phyloP scores from a whole-genome alignment of 73 alveolate species.

The Blepharisma stoltei region DNA sequence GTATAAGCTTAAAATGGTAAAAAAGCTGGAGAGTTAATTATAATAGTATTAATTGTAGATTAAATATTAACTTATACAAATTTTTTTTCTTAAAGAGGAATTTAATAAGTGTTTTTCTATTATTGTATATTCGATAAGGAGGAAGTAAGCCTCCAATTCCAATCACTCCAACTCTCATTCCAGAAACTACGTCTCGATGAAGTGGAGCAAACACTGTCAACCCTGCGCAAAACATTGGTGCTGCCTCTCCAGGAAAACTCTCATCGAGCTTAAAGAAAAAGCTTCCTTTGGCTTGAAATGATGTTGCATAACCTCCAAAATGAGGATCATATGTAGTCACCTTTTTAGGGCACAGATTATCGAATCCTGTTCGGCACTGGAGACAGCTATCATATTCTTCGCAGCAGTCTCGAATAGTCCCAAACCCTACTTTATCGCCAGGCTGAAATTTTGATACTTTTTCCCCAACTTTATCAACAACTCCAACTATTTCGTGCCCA shows the following conservation, averaged over 20 bases:
- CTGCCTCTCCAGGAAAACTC: slow-evolving; percentile 44
- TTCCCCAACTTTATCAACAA: slow-evolving; percentile 37
- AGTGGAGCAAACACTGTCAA: slow-evolving; percentile 71
- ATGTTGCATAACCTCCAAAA: slow-evolving; percentile 79
- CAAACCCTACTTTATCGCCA: slow-evolving; percentile 65
- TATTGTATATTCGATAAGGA: too few species aligned
- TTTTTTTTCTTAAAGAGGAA: too few species aligned
- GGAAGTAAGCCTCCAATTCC: slow-evolving; percentile 87
- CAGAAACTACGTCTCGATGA: slow-evolving; percentile 52
- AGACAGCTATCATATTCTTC: slow-evolving; percentile 40
- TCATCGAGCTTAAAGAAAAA: slow-evolving; percentile 60
- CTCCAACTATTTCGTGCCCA: slow-evolving; percentile 53
- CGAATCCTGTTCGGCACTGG: slow-evolving; percentile 58
- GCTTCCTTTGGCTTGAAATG: slow-evolving; percentile 59
- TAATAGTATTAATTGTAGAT: too few species aligned
- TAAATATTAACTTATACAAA: too few species aligned
- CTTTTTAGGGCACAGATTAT: slow-evolving; percentile 52
- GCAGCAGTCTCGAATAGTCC: slow-evolving; percentile 64
- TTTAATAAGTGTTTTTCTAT: too few species aligned
- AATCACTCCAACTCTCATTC: slow-evolving; percentile 59
- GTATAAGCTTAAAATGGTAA: too few species aligned
- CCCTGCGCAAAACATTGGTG: slow-evolving; percentile 83
- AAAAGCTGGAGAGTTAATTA: too few species aligned
- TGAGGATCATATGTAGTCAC: slow-evolving; percentile 44
- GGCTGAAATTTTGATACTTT: slow-evolving; percentile 33